Base-by-base conservation (phyloP, 2,329 filamentous ascomycete genomes). In the Exophiala calicioides region DNA sequence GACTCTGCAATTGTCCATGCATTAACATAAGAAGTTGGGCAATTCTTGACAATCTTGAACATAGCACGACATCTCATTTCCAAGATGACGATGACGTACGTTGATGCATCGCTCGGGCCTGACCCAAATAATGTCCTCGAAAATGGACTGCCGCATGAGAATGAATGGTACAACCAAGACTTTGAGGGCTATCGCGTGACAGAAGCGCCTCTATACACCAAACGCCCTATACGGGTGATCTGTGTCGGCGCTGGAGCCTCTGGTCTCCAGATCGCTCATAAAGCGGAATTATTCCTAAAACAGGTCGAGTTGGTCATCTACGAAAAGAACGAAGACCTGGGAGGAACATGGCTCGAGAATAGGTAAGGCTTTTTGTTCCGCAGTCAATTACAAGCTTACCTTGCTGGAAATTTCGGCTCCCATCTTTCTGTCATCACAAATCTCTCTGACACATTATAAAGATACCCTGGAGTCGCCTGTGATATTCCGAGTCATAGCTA, bases 201-300 rank as follows among this genome's bases (percentile, higher is more conserved):
- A 3, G 38, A 42, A n/a, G 8, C 24, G 13, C 20, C 41, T 6
- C 21, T 44, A 7, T 13, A 44, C 32, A 44, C 41, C 3, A 31
- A 9, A n/a, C 65, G 70, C 8, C 71, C 68, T 47, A 37, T 77
- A n/a, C 70, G 65, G 32, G 66, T 74, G 3, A 44, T 76, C 27
- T 73, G 68, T 7, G 72, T 76, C 43, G 73, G 73, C 20, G 73
- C 67, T 4, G 73, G 73, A 4, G 62, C 74, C 1, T 68, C 68
- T 6, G 39, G 84, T 73, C 4, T 86, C 84, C 39, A 85, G 82
- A 53, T 89, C 76, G 88, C 88, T 93, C 36, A 47, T 21, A 39
- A 47, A 13, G 41, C 46, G 3, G 20, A 34, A 8, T 15, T 30
- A 15, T 23, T 43, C 8, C 29, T 54, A 2, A 24, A 36, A 10